Percentiles rank a stretch among this genome's conserved stretches.
These are phyloP conservation scores for Hevea brasiliensis DNA, from an alignment of 345 rosid genomes.

Conservation along the genomic window DNA sequence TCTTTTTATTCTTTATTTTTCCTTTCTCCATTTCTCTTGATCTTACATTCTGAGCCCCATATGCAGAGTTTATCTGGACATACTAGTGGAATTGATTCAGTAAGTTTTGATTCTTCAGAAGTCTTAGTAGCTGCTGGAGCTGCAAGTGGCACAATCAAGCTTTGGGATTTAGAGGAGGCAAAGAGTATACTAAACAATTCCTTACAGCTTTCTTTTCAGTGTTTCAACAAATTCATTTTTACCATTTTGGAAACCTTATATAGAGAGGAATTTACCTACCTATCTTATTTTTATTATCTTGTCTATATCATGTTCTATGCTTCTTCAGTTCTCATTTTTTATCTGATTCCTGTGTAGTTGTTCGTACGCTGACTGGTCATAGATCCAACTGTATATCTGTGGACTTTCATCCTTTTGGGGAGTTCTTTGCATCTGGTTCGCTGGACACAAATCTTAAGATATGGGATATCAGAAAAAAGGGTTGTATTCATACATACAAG, in stretches of 20 bases:
- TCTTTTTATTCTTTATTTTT: background rate
- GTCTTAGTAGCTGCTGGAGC: conserved; percentile 97
- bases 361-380: conserved; percentile 93
- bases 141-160: conserved; percentile 94
- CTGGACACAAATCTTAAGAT: conserved; percentile 96
- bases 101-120: conserved; percentile 92
- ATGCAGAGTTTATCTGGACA: conserved; percentile 94
- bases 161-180: conserved; percentile 99
- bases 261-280: background rate
- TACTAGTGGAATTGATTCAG: conserved; percentile 93
- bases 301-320: conserved; percentile 1
- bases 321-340: conserved; percentile 11
- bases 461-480: conserved; percentile 98
- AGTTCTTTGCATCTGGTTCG: conserved; percentile 98
- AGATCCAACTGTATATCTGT: conserved; percentile 95
- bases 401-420: conserved; percentile 98
- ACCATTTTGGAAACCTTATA: background rate
- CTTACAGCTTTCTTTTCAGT: background rate
- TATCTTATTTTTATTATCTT: background rate
- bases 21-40: background rate
- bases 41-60: conserved; percentile 9
- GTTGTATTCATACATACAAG: conserved; percentile 96
- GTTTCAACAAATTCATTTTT: background rate
- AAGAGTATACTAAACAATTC: conserved; percentile 63
- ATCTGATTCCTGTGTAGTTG: conserved; percentile 52